phyloP scores from a whole-genome alignment of 371 early-diverging fungal species.

The Mortierella sp. region DNA sequence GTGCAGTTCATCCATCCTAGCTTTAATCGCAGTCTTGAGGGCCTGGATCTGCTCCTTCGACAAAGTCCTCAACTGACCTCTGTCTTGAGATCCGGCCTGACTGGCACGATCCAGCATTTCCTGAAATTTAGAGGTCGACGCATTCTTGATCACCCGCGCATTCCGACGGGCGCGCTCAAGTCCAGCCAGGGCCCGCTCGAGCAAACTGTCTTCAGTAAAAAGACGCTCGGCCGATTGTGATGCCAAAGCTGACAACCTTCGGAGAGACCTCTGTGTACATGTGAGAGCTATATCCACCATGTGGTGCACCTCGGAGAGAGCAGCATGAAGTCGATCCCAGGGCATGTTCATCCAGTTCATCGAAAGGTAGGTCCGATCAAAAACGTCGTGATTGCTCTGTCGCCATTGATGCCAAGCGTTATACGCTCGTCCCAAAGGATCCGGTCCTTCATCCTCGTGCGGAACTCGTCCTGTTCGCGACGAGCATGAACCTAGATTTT shows the following conservation, averaged over 20 bases:
- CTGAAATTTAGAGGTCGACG: not conserved
- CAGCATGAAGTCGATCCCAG: slow-evolving; percentile 4
- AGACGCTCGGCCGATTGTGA: not conserved
- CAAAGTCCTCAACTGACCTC: too few relatives aligned
- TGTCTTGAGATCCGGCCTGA: too few relatives aligned
- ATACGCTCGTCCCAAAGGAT: too few relatives aligned
- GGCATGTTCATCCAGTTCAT: not conserved
- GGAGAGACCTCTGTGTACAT: not conserved
- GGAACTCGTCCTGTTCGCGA: not conserved
- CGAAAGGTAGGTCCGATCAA: slow-evolving; percentile 1
- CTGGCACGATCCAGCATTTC: not conserved
- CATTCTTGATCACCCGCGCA: slow-evolving; percentile 14
- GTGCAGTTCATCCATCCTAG: slow-evolving; percentile 3
- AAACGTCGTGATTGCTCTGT: not conserved
- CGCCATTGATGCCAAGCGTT: too few relatives aligned
- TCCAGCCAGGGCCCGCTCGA: not conserved
- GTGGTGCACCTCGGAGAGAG: not conserved
- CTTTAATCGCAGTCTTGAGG: slow-evolving; percentile 7
- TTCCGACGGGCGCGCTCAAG: slow-evolving; percentile 16
- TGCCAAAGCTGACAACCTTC: not conserved
- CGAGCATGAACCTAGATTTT: slow-evolving; percentile 5
- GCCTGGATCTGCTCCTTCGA: not conserved
- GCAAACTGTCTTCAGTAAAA: not conserved
- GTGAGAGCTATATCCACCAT: not conserved
- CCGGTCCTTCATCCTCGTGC: not conserved